Evolutionary conservation across 352 stramenopile genomes (phyloP), one percentile per base, ranked within the genome.

Genomic region (Globisporangium paroecandrum): DNA sequence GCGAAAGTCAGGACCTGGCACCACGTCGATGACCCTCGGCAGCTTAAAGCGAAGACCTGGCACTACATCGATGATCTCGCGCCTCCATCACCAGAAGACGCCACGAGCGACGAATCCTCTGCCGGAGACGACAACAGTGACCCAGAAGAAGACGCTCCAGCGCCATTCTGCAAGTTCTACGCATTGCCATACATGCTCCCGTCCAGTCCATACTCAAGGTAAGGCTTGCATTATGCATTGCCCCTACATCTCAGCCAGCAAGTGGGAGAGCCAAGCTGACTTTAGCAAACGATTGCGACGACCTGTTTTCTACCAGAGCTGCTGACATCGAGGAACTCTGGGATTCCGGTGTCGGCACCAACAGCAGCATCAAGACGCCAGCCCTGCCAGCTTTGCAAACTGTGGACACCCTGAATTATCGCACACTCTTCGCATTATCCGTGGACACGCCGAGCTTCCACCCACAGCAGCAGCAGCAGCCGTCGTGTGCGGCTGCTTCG

Each of bases 391-490:
- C 41, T n/a, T 15, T 1, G n/a, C 27, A 64, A 25, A 3, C 38
- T 6, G 36, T 20, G 3, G 51, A 29, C 13, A 13, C 27, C 29
- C 55, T 68, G 20, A 53, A 74, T 15, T 75, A 68, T 32, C 66
- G 61, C 51, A 75, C 74, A 61, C 68, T 63, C 24, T 75, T 76
- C 49, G 65, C 70, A 3, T 65, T 87, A 53, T 87, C 77, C 53
- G 73, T 77, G 1, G 49, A 71, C 15, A 83, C 77, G 4, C 75
- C 79, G 18, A 80, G 64, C 55, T 87, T 87, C 67, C 72, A 71
- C 56, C 79, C 79, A 13, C 54, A 66, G 27, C 29, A 20, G 25
- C 29, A 20, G 25, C 36, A 29, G 18, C 29, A 29, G 27, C 36
- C 22, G 18, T 25, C 20, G 18, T 47, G 24, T 22, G 38, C 27